Base-by-base conservation (phyloP, 768 basidiomycete genomes). In the Termitomyces eurrhizus region DNA sequence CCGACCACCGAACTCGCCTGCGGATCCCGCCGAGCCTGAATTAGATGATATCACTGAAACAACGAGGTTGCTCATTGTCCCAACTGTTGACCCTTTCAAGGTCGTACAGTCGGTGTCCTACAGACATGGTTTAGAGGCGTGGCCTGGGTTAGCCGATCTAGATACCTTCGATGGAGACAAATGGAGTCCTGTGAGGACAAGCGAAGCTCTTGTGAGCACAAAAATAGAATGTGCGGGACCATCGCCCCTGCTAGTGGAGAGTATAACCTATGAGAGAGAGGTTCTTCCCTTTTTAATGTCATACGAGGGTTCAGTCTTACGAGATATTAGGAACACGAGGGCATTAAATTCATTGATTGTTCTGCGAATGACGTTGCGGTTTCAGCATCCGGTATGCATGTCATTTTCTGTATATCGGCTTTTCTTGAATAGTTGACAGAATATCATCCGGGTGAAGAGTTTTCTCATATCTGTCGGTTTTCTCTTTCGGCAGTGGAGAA, bases 21-120 rank as follows among this genome's bases (percentile, higher is more conserved):
- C 68, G 21, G 69, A 69, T 33, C 63, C 70, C 59, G 54, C 66
- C 26, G 65, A 69, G 35, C 65, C 68, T 35, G 67, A 69, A 42
- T 64, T 62, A 11, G 65, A 67, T 61, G 77, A 71, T 65, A 74
- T 66, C 66, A 84, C 80, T 60, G 94, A 96, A 68, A 80, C 81
- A 0, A 74, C 91, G 51, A 82, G 80, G 61, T 88, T 91, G 11
- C 69, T 95, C 14, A 71, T 79, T 6, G 79, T 98, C 14, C 83
- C 88, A 2, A 84, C 87, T 0, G 74, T 85, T n/a, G 78, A 80
- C 6, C 84, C 92, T 0, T 78, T 97, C 59, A 76, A 75, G 39
- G 73, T 81, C 18, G 74, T 70, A 2, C 85, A 86, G 63, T 75
- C 77, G 7, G 80, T 89, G 11, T 70, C 69, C 1, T 94, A 92